These are phyloP conservation scores for Tricholoma furcatifolium DNA, from an alignment of 768 basidiomycete species.

Conservation along the genomic window DNA sequence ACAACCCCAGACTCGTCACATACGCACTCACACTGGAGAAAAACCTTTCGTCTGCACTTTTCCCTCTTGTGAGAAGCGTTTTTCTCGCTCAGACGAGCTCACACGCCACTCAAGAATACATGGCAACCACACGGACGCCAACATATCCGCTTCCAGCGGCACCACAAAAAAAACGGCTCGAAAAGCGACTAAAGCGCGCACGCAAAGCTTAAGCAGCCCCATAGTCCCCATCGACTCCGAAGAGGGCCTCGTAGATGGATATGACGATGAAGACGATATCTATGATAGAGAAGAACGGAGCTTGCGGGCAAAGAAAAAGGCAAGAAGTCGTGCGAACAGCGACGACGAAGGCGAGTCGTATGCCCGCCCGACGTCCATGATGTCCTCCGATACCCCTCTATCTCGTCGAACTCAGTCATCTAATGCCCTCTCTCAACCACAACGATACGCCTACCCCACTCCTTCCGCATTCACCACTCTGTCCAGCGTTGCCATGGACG, in stretches of 20 bases:
- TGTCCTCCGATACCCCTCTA: conserved; percentile 43
- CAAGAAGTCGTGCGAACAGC: conserved; percentile 73
- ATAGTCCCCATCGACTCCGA: conserved; percentile 4
- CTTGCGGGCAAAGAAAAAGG: conserved; percentile 69
- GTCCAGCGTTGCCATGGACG: conserved; percentile 80
- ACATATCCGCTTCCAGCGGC: conserved; percentile 18
- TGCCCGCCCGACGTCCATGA: conserved; percentile 52
- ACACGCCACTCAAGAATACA: conserved; percentile 96
- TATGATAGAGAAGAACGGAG: conserved; percentile 9
- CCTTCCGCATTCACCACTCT: conserved; percentile 61
- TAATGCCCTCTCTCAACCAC: conserved; percentile 21
- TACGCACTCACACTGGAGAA: conserved; percentile 97
- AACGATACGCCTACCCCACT: conserved; percentile 22
- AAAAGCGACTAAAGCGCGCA: conserved; percentile 6
- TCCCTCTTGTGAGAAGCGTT: conserved; percentile 96
- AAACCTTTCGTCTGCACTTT: conserved; percentile 94
- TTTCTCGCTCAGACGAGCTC: conserved; percentile 97
- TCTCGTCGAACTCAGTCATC: conserved; percentile 30
- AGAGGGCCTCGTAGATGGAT: conserved; percentile 3
- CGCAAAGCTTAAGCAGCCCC: conserved; percentile 3
- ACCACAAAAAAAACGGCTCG: conserved; percentile 12
- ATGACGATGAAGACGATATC: conserved; percentile 9
- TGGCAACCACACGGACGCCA: conserved; percentile 41
- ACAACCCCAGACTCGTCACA: conserved; percentile 81
- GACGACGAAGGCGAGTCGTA: conserved; percentile 76